These are phyloP conservation scores for Boletellus sp. DNA, from an alignment of 768 basidiomycete species.

Conservation along the genomic window DNA sequence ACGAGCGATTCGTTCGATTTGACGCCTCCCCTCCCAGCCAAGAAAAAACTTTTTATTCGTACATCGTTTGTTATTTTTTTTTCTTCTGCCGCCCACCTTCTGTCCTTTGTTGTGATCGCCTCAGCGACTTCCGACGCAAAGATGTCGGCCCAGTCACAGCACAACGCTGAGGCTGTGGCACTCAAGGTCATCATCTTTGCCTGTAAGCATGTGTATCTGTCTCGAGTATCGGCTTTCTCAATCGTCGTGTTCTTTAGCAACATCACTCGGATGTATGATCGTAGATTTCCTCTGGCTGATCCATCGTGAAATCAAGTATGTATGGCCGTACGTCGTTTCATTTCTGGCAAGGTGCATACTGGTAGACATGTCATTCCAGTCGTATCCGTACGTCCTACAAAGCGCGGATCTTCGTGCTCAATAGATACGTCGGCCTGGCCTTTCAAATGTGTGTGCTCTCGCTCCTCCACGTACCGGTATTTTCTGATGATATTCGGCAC, in stretches of 20 bases:
- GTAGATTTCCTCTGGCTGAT: slow-evolving; percentile 12
- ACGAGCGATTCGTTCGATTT: too few relatives aligned
- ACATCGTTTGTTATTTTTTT: too few relatives aligned
- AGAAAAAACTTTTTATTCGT: too few relatives aligned
- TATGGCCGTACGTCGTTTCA: slow-evolving; percentile 20
- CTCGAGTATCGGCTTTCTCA: not conserved
- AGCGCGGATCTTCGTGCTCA: slow-evolving; percentile 7
- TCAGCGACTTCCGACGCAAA: not conserved
- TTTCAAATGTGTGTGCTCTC: slow-evolving; percentile 17
- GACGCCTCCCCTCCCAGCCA: too few relatives aligned
- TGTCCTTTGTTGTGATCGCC: too few relatives aligned
- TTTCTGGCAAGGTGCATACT: not conserved
- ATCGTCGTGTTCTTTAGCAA: not conserved
- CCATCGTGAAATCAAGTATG: slow-evolving; percentile 4
- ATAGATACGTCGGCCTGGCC: slow-evolving; percentile 18
- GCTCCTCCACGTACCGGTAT: not conserved
- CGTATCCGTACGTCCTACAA: slow-evolving; percentile 4
- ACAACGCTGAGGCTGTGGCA: not conserved
- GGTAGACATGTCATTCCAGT: slow-evolving; percentile 1
- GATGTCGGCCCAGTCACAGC: not conserved
- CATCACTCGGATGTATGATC: slow-evolving; percentile 9
- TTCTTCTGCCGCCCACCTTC: too few relatives aligned
- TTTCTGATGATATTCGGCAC: not conserved
- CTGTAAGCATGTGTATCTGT: not conserved
- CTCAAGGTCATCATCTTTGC: not conserved